Percentiles rank a stretch among this genome's conserved stretches.
Conservation (phyloP, 2,329 filamentous ascomycete species). For the Oidium heveae region DNA sequence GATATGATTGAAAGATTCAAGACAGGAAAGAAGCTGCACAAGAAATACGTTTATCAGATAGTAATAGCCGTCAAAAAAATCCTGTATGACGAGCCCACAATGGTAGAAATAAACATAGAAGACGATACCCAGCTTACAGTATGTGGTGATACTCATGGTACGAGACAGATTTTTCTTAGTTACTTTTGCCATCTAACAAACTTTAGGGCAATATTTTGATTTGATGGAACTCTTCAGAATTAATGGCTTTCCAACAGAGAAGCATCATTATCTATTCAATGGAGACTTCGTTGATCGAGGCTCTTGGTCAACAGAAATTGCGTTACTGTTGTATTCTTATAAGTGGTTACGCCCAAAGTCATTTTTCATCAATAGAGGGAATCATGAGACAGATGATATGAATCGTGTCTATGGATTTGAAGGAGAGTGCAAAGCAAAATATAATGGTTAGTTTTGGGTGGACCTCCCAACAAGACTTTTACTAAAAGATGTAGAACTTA, state of each 20-base stretch:
- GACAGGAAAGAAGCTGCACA: constrained; percentile 79
- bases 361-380: constrained; percentile 92
- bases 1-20: constrained; percentile 96
- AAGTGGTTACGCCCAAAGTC: constrained; percentile 76
- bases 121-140: constrained; percentile 64
- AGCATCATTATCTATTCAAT: constrained; percentile 91
- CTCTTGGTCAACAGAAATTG: constrained; percentile 96
- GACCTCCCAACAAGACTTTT: constrained; percentile 8
- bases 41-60: constrained; percentile 96
- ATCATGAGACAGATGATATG: constrained; percentile 99
- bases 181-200: not conserved
- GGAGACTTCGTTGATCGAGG: constrained; percentile 96
- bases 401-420: constrained; percentile 97
- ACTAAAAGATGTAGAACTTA: constrained; percentile 19
- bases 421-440: constrained; percentile 94
- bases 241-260: constrained; percentile 63
- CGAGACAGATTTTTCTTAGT: constrained; percentile 10
- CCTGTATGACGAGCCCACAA: constrained; percentile 77
- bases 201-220: constrained; percentile 79
- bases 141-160: constrained; percentile 90
- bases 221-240: constrained; percentile 86
- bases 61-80: constrained; percentile 73
- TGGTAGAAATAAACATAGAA: constrained; percentile 78
- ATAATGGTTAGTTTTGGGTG: constrained; percentile 42
- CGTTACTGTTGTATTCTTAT: constrained; percentile 77